Evolutionary conservation across 2,329 filamentous ascomycete genomes (phyloP).

Genomic region (Massarina eburnea): DNA sequence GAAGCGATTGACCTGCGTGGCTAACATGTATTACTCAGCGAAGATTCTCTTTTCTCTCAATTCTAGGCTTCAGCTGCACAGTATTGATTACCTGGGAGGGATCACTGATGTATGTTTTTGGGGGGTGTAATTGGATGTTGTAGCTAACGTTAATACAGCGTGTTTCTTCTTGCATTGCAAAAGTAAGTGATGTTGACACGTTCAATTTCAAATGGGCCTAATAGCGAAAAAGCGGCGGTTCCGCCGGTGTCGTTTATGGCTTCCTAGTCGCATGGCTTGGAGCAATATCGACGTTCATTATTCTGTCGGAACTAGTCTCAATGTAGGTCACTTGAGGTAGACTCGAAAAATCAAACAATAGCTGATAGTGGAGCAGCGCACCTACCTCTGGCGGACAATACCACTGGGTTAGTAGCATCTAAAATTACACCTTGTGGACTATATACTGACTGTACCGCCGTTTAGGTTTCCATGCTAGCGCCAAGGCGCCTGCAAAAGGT

Average conservation of each 20-base stretch:
- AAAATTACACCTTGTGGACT: background rate
- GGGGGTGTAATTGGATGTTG: background rate
- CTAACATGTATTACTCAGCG: conserved; percentile 14
- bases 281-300: conserved; percentile 29
- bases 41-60: conserved; percentile 28
- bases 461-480: conserved; percentile 38
- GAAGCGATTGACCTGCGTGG: background rate
- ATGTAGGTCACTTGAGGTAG: conserved; percentile 20
- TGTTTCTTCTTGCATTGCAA: conserved; percentile 21
- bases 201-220: background rate
- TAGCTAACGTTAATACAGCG: conserved; percentile 12
- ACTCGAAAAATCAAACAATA: background rate
- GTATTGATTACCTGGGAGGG: conserved; percentile 34
- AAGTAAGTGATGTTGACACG: conserved; percentile 16
- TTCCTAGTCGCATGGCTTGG: conserved; percentile 32
- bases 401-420: conserved; percentile 28
- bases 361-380: conserved; percentile 6
- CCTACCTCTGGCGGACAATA: conserved; percentile 41
- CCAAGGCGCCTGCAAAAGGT: conserved; percentile 40
- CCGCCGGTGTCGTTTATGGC: conserved; percentile 34
- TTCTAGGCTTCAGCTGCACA: conserved; percentile 30
- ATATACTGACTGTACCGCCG: background rate
- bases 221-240: conserved; percentile 25
- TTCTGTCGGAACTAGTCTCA: conserved; percentile 36
- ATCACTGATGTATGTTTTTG: conserved; percentile 21